phyloP scores from a whole-genome alignment of 169 alveolate genomes.

The Cryptosporidium tyzzeri region DNA sequence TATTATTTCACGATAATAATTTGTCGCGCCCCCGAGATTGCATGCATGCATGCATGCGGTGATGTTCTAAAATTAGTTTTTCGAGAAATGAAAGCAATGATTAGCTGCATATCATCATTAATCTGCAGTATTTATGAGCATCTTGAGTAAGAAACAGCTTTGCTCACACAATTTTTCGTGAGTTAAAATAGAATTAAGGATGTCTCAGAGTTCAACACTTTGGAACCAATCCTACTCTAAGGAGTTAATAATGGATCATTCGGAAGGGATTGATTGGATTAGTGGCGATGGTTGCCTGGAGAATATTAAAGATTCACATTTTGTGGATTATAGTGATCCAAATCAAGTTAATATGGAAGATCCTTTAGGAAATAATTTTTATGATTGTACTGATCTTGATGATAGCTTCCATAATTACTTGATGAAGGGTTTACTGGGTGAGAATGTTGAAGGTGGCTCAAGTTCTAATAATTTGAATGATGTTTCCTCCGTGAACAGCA shows the following conservation, averaged over 20 bases:
- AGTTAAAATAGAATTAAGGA: slow-evolving; percentile 2
- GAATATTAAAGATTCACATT: slow-evolving; percentile 12
- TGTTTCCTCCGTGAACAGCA: not conserved
- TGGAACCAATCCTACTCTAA: slow-evolving; percentile 53
- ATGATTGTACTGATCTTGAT: slow-evolving; percentile 64
- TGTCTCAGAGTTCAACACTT: slow-evolving; percentile 31
- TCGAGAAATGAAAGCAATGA: slow-evolving; percentile 7
- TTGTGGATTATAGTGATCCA: not conserved
- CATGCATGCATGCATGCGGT: slow-evolving; percentile 52
- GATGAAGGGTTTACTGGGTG: slow-evolving; percentile 61
- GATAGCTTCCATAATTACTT: slow-evolving; percentile 47
- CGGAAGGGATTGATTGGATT: slow-evolving; percentile 58
- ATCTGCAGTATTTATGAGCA: slow-evolving; percentile 7
- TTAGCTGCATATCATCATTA: slow-evolving; percentile 8
- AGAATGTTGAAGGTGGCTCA: not conserved
- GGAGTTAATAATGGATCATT: slow-evolving; percentile 34
- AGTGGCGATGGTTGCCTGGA: slow-evolving; percentile 28
- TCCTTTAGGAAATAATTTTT: slow-evolving; percentile 30
- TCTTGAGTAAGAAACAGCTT: slow-evolving; percentile 5
- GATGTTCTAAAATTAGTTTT: slow-evolving; percentile 12
- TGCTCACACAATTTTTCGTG: not conserved
- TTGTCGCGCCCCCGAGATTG: slow-evolving; percentile 49
- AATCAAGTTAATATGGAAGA: slow-evolving; percentile 5
- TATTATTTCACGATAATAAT: slow-evolving; percentile 17
- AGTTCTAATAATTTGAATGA: not conserved